phyloP scores from a whole-genome alignment of 2,329 filamentous ascomycete genomes.

The Geosmithia putterillii region DNA sequence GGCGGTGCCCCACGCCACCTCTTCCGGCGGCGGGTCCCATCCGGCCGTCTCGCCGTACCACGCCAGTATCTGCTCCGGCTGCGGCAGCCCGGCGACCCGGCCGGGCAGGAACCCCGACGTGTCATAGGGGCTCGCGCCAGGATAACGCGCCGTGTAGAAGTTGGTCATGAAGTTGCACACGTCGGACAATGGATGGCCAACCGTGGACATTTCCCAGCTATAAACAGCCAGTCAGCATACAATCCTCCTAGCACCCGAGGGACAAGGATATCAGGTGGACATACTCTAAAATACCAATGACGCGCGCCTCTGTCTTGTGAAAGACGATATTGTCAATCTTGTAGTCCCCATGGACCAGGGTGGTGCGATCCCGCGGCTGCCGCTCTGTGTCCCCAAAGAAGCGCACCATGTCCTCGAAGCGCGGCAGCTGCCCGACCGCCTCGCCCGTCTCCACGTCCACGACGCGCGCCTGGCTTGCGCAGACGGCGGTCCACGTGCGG shows the following conservation, averaged over 20 bases:
- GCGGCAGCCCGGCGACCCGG: slow-evolving; percentile 49
- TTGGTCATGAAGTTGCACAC: slow-evolving; percentile 59
- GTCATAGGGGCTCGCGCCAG: slow-evolving; percentile 11
- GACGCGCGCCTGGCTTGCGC: slow-evolving; percentile 61
- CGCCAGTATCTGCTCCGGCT: slow-evolving; percentile 23
- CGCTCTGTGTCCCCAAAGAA: slow-evolving; percentile 58
- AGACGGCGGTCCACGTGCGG: slow-evolving; percentile 69
- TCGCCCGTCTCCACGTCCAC: slow-evolving; percentile 65
- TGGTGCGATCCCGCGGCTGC: slow-evolving; percentile 67
- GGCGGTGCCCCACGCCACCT: slow-evolving; percentile 48
- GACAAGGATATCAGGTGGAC: no score
- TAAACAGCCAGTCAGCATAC: slow-evolving; percentile 2
- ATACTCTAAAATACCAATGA: slow-evolving; percentile 85
- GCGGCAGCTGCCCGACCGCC: slow-evolving; percentile 70
- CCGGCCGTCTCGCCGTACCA: slow-evolving; percentile 41
- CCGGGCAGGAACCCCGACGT: slow-evolving; percentile 46
- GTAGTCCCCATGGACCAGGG: slow-evolving; percentile 88
- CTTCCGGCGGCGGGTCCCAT: slow-evolving; percentile 50
- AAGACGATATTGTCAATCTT: slow-evolving; percentile 91
- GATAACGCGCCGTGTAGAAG: slow-evolving; percentile 21
- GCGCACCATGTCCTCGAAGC: slow-evolving; percentile 65
- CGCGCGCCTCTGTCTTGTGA: slow-evolving; percentile 73
- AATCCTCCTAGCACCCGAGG: no score
- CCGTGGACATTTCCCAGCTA: slow-evolving; percentile 94
- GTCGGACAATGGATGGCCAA: slow-evolving; percentile 91